Conservation (phyloP, 2,329 filamentous ascomycete genomes). For the Dothideomycetes sp. region DNA sequence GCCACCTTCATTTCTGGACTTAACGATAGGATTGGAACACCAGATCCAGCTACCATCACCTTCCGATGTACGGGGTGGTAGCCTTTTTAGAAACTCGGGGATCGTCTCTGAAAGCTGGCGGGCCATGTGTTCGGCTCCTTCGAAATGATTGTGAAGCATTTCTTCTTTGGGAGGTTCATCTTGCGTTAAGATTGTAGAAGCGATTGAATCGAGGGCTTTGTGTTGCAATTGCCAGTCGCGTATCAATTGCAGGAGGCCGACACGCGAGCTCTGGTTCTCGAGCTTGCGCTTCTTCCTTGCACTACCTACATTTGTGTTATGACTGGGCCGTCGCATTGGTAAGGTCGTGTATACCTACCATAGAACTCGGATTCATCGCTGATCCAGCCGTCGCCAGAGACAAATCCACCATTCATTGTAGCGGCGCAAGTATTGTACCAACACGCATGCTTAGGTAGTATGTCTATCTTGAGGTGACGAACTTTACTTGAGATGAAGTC, state of each 20-base stretch:
- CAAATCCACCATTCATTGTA: conserved; percentile 13
- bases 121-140: conserved; percentile 35
- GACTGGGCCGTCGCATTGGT: too few species aligned
- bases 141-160: conserved; percentile 48
- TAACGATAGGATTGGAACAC: conserved; percentile 52
- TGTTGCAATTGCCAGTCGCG: not conserved
- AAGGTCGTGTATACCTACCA: too few species aligned
- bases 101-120: conserved; percentile 56
- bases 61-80: conserved; percentile 50
- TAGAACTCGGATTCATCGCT: conserved; percentile 35
- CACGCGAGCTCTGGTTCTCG: not conserved
- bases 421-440: not conserved
- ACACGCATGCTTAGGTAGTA: too few species aligned
- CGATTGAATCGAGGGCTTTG: not conserved
- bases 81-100: conserved; percentile 53
- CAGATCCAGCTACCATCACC: conserved; percentile 56
- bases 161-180: conserved; percentile 3
- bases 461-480: too few species aligned
- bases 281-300: not conserved
- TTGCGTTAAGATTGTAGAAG: not conserved
- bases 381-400: conserved; percentile 23
- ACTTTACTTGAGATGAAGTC: too few species aligned
- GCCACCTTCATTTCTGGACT: conserved; percentile 12
- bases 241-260: conserved; percentile 1
- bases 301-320: not conserved